Evolutionary conservation across 306 rosid genomes (phyloP), one percentile per base, ranked within the genome.

Genomic region (Leucaena leucocephala): DNA sequence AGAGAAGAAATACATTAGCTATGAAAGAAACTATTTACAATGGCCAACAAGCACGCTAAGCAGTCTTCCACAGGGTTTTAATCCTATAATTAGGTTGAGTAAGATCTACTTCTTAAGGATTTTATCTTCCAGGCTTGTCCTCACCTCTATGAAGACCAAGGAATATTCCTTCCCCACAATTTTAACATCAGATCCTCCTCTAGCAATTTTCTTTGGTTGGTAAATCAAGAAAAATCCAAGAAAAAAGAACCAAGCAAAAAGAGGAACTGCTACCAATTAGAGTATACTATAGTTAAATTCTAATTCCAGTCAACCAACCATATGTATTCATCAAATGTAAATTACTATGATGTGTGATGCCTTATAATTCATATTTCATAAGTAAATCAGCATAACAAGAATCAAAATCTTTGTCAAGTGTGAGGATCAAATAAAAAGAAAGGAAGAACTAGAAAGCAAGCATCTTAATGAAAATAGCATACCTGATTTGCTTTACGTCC

Each of bases 401-500:
- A 19, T 68, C 10, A 42, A 40, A 67, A 68, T 6, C 52, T 68
- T 21, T 48, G 12, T 1, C 1, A 40, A n/a, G 71, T 8, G 44
- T 3, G 11, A 40, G 34, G 35, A 58, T 9, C 35, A 22, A 10
- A 10, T 35, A n/a, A n/a, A 39, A 40, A 19, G 21, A 44, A 42
- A 57, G 66, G n/a, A 11, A 27, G 17, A 34, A 61, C 40, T 11
- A 59, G 38, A 22, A 84, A 71, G 71, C 63, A 76, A 67, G 27
- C 72, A 64, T 54, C 68, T 54, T 39, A 61, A 83, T 57, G 76
- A 71, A 81, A 40, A 81, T 49, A 78, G 52, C 52, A 76, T 89
- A 93, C 99, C 92, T 93, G 99, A 84, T 93, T 96, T 82, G 99
- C 98, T 82, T 96, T 96, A 17, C 99, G 96, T 80, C 98, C 99